Evolutionary conservation across 2,329 filamentous ascomycete species (phyloP).

Genomic region (Cladophialophora chaetospira): DNA sequence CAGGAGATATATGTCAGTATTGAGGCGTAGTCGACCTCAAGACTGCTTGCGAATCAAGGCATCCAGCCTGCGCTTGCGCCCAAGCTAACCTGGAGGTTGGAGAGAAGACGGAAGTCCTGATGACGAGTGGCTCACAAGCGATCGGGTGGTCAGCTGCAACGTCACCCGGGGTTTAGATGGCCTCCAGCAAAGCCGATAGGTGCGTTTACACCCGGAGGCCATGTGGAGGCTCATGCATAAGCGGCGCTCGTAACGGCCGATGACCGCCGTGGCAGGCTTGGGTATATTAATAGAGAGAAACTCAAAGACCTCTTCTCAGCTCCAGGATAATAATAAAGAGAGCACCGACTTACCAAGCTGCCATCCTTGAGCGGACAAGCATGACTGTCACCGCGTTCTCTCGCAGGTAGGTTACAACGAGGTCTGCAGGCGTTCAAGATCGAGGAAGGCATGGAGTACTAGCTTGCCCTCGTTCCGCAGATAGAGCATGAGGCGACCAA

Average conservation of each 20-base stretch:
- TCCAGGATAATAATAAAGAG: too few species aligned
- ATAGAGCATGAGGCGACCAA: too few species aligned
- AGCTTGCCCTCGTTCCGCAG: too few species aligned
- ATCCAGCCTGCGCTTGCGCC: neutral
- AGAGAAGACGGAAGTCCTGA: neutral
- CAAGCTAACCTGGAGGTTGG: neutral
- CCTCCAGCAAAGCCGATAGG: constrained; percentile 12
- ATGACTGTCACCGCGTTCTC: too few species aligned
- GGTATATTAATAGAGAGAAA: constrained; percentile 13
- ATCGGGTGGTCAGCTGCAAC: constrained; percentile 8
- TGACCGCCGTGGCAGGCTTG: neutral
- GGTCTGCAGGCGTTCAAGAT: too few species aligned
- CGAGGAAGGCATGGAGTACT: too few species aligned
- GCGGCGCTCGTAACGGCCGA: neutral
- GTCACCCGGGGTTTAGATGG: neutral
- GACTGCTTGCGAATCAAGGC: neutral
- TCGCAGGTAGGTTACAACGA: too few species aligned
- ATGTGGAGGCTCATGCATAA: constrained; percentile 1
- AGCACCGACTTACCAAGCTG: neutral
- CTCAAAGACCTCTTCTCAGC: neutral
- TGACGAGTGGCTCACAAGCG: neutral
- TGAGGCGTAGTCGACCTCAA: constrained; percentile 3
- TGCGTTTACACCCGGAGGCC: constrained; percentile 2
- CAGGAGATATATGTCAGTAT: constrained; percentile 7
- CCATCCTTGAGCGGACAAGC: too few species aligned